Conservation (phyloP, 169 alveolate species). For the Eimeria praecox region DNA sequence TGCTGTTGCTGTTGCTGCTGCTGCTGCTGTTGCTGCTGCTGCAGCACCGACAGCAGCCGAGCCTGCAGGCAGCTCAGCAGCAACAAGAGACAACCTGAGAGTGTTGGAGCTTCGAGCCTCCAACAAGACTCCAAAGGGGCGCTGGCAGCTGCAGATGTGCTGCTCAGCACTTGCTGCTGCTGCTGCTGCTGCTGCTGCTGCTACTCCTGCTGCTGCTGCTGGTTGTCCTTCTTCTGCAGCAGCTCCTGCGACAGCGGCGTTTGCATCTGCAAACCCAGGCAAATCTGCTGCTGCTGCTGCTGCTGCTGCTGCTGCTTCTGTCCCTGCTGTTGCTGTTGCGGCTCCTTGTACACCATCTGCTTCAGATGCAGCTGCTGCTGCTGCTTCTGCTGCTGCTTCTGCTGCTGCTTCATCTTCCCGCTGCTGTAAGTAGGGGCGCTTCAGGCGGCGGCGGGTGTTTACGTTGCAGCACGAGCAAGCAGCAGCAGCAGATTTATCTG, state of each 20-base stretch:
- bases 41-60: neutral
- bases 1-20: neutral
- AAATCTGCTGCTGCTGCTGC: neutral
- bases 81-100: conserved; percentile 21
- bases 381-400: neutral
- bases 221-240: neutral
- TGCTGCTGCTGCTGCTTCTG: neutral
- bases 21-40: conserved; percentile 1
- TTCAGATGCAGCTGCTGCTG: neutral
- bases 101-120: neutral
- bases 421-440: conserved; percentile 1
- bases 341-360: neutral
- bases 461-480: neutral
- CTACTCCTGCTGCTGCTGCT: neutral
- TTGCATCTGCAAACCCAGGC: neutral
- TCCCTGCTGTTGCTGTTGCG: conserved; percentile 32
- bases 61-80: conserved; percentile 3
- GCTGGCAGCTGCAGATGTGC: conserved; percentile 35
- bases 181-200: conserved; percentile 8
- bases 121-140: neutral
- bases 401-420: conserved; percentile 51
- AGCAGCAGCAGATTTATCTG: neutral
- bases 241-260: neutral
- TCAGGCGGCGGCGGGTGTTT: conserved; percentile 22
- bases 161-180: conserved; percentile 21